Percentiles rank a stretch among this genome's conserved stretches.
Evolutionary conservation across 495 filamentous ascomycete species (phyloP).

Genomic region (Penicillium atrosanguineum): DNA sequence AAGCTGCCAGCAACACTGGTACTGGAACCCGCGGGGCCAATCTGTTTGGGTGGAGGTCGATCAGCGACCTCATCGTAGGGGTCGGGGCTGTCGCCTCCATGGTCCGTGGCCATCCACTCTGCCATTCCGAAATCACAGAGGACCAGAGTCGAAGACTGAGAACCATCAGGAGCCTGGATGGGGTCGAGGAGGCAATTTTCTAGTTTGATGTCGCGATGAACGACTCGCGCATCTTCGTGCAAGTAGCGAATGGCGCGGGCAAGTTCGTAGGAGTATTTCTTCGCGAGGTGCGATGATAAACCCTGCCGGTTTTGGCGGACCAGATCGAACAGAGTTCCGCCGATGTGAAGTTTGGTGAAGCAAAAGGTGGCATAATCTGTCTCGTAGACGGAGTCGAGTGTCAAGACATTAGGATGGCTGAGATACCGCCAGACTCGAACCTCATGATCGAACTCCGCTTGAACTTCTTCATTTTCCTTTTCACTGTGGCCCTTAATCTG

Average conservation of each 20-base stretch:
- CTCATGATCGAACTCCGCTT: conserved; percentile 74
- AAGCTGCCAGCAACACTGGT: conserved; percentile 60
- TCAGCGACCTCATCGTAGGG: conserved; percentile 48
- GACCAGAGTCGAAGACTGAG: conserved; percentile 52
- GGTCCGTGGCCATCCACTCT: conserved; percentile 62
- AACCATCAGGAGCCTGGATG: conserved; percentile 43
- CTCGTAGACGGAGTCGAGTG: conserved; percentile 66
- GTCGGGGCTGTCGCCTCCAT: conserved; percentile 46
- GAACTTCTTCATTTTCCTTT: conserved; percentile 64
- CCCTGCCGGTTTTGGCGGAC: conserved; percentile 59
- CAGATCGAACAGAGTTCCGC: conserved; percentile 70
- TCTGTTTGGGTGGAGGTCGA: conserved; percentile 45
- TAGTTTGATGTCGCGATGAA: conserved; percentile 74
- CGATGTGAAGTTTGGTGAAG: conserved; percentile 65
- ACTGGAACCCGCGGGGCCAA: conserved; percentile 56
- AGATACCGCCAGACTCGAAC: conserved; percentile 69
- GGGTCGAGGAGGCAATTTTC: conserved; percentile 74
- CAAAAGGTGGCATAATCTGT: conserved; percentile 72
- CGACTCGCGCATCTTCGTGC: conserved; percentile 68
- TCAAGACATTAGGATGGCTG: conserved; percentile 63
- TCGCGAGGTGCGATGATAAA: conserved; percentile 50
- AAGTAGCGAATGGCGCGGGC: conserved; percentile 69
- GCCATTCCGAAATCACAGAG: conserved; percentile 78
- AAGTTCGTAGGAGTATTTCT: conserved; percentile 65
- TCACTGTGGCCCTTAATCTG: conserved; percentile 54